phyloP scores from a whole-genome alignment of 2,329 filamentous ascomycete species.

The Sclerotinia minor region DNA sequence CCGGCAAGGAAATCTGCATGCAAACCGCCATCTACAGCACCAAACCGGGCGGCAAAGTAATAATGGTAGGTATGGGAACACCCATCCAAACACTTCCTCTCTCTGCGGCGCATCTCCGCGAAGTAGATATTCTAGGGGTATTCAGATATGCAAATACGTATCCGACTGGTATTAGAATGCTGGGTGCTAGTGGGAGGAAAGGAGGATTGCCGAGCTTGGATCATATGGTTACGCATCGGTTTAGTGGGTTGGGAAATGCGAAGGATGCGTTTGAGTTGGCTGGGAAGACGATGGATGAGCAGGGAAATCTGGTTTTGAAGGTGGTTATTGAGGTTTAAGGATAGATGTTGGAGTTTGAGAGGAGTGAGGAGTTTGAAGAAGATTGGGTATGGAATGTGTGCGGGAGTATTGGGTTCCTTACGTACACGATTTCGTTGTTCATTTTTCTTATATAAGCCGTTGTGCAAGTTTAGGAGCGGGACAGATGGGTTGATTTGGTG shows the following conservation, averaged over 20 bases:
- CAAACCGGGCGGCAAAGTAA: slow-evolving; percentile 67
- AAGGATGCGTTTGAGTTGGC: slow-evolving; percentile 69
- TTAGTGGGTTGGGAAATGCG: slow-evolving; percentile 62
- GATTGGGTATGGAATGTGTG: neutral
- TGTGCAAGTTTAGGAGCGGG: neutral
- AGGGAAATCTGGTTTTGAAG: slow-evolving; percentile 70
- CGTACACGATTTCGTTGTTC: neutral
- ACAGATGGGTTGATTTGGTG: neutral
- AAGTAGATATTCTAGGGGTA: slow-evolving; percentile 76
- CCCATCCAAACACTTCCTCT: slow-evolving; percentile 74
- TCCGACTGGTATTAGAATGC: slow-evolving; percentile 64
- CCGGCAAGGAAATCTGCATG: slow-evolving; percentile 72
- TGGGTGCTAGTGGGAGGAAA: slow-evolving; percentile 47
- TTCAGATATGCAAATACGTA: slow-evolving; percentile 80
- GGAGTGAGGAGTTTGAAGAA: neutral
- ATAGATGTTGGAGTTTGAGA: neutral
- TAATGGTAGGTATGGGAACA: slow-evolving; percentile 79
- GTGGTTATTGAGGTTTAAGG: slow-evolving; percentile 61
- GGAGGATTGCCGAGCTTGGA: slow-evolving; percentile 59
- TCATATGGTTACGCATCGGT: slow-evolving; percentile 72
- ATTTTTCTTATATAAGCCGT: neutral
- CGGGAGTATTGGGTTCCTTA: neutral
- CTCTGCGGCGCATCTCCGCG: slow-evolving; percentile 69
- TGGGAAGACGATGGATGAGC: slow-evolving; percentile 64
- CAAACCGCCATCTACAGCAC: slow-evolving; percentile 74